These are phyloP conservation scores for Aspergillus tamarii DNA, from an alignment of 2,329 filamentous ascomycete genomes.

Conservation along the genomic window DNA sequence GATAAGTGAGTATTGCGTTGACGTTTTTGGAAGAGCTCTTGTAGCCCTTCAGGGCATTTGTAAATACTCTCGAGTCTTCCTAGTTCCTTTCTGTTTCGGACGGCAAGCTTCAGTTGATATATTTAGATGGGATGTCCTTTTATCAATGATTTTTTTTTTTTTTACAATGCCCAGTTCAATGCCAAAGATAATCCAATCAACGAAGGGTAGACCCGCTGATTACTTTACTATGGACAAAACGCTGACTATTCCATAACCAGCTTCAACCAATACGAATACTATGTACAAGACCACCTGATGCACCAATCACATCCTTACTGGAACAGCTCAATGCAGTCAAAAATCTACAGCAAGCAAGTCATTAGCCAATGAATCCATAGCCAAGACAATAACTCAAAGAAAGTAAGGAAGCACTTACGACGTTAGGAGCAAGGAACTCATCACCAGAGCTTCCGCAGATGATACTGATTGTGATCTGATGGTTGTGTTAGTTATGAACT, in stretches of 20 bases:
- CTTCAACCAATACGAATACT: not conserved
- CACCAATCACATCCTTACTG: slow-evolving; percentile 17
- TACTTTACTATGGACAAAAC: not conserved
- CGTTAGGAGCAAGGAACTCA: slow-evolving; percentile 61
- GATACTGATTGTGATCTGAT: slow-evolving; percentile 58
- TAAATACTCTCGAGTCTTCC: no score
- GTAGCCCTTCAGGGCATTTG: no score
- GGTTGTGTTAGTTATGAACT: not conserved
- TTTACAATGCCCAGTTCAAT: no score
- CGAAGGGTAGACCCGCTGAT: not conserved
- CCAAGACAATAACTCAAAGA: not conserved
- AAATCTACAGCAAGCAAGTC: slow-evolving; percentile 21
- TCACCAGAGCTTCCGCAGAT: slow-evolving; percentile 62
- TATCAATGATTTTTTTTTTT: no score
- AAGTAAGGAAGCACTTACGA: slow-evolving; percentile 31
- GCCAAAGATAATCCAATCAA: not conserved
- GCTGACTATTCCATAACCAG: not conserved
- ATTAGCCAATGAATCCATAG: not conserved
- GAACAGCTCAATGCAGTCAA: slow-evolving; percentile 37
- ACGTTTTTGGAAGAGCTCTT: no score
- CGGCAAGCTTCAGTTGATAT: no score
- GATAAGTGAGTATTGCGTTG: no score
- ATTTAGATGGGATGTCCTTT: no score
- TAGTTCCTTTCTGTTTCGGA: no score
- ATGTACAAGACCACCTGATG: not conserved